These are phyloP conservation scores for Cinnamomum micranthum DNA, from an alignment of 164 flowering plant species.

Conservation along the genomic window DNA sequence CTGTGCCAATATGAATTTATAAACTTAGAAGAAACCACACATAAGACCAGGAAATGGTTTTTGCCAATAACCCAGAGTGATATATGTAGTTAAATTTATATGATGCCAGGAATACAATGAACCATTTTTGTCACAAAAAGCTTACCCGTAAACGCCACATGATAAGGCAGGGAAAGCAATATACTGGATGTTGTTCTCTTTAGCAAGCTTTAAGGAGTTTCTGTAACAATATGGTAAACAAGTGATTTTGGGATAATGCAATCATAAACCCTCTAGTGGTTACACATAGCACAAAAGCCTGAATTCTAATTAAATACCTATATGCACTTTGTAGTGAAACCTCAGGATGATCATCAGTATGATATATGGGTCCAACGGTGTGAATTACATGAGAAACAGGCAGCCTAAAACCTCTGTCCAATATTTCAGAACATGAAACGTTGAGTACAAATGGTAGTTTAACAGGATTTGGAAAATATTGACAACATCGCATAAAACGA, in stretches of 20 bases:
- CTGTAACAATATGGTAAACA: constrained; percentile 35
- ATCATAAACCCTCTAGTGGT: not conserved
- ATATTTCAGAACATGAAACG: constrained; percentile 1
- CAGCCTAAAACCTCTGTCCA: constrained; percentile 72
- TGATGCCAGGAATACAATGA: constrained; percentile 1
- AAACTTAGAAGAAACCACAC: not conserved
- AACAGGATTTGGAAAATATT: not conserved
- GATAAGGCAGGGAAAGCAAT: constrained; percentile 95
- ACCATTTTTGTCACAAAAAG: not conserved
- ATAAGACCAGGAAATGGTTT: not conserved
- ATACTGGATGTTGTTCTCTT: constrained; percentile 69
- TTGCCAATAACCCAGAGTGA: not conserved
- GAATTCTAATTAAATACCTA: constrained; percentile 33
- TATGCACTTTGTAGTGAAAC: constrained; percentile 66
- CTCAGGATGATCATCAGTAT: constrained; percentile 49
- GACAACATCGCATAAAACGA: not conserved
- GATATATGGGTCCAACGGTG: constrained; percentile 93
- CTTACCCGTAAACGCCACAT: constrained; percentile 82
- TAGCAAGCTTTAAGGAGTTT: constrained; percentile 68
- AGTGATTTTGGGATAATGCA: constrained; percentile 1
- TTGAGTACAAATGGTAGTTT: not conserved
- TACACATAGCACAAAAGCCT: not conserved
- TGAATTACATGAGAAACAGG: constrained; percentile 87
- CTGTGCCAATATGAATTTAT: constrained; percentile 33
- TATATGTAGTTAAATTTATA: not conserved